phyloP scores from a whole-genome alignment of 345 rosid species.

The Eucalyptus tenuipes region DNA sequence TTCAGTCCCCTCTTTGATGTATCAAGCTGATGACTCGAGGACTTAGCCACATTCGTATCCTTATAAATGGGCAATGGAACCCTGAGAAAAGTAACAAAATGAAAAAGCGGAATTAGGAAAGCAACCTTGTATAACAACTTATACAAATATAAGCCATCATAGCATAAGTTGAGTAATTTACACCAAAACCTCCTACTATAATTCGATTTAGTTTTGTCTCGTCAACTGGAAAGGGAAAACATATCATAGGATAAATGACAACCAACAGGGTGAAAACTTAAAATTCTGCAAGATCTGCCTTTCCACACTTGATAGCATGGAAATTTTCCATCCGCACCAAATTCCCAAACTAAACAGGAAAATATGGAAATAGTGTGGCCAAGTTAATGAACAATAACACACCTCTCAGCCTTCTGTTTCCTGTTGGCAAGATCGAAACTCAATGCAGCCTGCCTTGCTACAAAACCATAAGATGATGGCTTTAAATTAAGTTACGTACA shows the following conservation, averaged over 20 bases:
- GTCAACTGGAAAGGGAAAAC: background rate
- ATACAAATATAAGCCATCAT: background rate
- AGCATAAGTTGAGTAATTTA: background rate
- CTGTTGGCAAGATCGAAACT: constrained; percentile 23
- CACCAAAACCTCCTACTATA: background rate
- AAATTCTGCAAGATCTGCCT: background rate
- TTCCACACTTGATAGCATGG: background rate
- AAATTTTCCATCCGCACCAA: background rate
- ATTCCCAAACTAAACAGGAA: background rate
- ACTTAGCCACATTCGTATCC: constrained; percentile 25
- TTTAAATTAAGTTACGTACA: background rate
- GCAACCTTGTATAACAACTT: background rate
- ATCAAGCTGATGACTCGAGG: constrained; percentile 18
- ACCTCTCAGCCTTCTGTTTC: constrained; percentile 48
- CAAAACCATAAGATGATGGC: background rate
- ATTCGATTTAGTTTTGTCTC: background rate
- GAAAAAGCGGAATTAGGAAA: background rate
- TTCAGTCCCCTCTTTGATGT: constrained; percentile 32
- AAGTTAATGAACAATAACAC: background rate
- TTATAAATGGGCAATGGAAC: constrained; percentile 46
- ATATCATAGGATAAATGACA: background rate
- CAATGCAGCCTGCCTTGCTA: constrained; percentile 36
- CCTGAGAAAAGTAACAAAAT: constrained; percentile 14
- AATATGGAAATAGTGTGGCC: background rate
- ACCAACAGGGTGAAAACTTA: background rate